phyloP scores from a whole-genome alignment of 2,329 filamentous ascomycete genomes.

The Aspergillus novofumigatus region DNA sequence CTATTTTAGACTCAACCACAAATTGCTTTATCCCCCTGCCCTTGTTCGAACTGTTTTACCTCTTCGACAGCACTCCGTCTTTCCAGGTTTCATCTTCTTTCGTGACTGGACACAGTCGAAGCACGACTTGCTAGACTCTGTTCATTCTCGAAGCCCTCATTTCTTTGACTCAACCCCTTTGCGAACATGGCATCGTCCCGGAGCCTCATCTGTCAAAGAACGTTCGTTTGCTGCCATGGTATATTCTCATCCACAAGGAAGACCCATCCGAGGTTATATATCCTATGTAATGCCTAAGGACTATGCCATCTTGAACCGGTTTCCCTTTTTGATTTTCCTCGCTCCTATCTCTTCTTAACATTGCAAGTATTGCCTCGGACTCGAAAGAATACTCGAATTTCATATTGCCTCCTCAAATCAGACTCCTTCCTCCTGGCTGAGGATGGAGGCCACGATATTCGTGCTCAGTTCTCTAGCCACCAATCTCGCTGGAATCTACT shows the following conservation, averaged over 20 bases:
- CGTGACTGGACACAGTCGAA: background rate
- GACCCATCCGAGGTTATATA: background rate
- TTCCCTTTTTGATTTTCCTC: background rate
- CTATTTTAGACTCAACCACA: background rate
- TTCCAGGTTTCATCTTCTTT: background rate
- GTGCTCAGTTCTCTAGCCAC: constrained; percentile 2
- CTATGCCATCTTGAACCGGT: background rate
- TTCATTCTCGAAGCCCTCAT: background rate
- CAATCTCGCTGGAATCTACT: constrained; percentile 18
- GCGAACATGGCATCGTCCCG: background rate
- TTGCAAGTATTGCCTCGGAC: background rate
- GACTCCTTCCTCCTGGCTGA: background rate
- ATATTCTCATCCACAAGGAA: background rate
- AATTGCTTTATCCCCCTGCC: background rate
- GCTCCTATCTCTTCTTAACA: background rate
- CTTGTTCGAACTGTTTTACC: too few species aligned
- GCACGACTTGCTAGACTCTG: background rate
- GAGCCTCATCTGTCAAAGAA: background rate
- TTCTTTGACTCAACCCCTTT: background rate
- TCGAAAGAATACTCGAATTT: background rate
- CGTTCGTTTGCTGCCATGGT: background rate
- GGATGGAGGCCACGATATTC: constrained; percentile 14
- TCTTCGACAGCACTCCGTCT: background rate
- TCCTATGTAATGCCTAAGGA: background rate
- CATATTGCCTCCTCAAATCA: background rate